Evolutionary conservation across 1,284 basidiomycete species (phyloP), one percentile per base, ranked within the genome.

Genomic region (Fomitopsis palustris): DNA sequence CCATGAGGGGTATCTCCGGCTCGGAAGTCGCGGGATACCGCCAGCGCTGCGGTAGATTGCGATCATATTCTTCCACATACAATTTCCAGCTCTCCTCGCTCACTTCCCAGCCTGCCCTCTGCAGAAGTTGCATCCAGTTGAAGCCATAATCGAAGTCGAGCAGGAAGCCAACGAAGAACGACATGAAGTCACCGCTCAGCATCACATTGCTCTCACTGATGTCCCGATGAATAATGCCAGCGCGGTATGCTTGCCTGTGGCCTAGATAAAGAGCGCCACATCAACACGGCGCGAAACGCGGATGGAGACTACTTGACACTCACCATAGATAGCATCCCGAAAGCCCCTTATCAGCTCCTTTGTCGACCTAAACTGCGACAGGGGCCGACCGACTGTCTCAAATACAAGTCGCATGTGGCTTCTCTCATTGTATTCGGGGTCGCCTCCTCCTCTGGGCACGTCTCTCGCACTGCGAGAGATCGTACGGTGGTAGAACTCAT

Each of bases 331-430:
- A 7, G 61, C 61, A 31, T 64, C 63, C 8, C 60, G 59, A 10
- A 62, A 9, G 1, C 61, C 61, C 4, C 1, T 17, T 0, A 58
- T 55, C 14, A 64, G 35, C 41, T 62, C 60, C 16, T 39, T 55
- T 3, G 60, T 64, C 21, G 58, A 60, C 35, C 19, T 53, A 31
- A 60, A 59, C 16, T 58, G n/a, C 0, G 38, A 59, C 16, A 64
- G 51, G 3, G 63, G 56, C 6, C 59, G 61, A 12, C 63, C 61
- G 8, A 62, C 54, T 3, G 60, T 53, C 9, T 55, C 56, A 10
- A 62, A 51, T 2, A 64, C 61, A 5, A 64, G 51, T 2, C 63
- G 61, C 59, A 62, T 58, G 19, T 64, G 63, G 37, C 63, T 64
- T 0, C 61, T 58, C 33, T 64, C 63, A 23, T 45, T 45, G 43